Evolutionary conservation across 129 eudicot genomes (phyloP).

Genomic region (Kitagawia praeruptora): DNA sequence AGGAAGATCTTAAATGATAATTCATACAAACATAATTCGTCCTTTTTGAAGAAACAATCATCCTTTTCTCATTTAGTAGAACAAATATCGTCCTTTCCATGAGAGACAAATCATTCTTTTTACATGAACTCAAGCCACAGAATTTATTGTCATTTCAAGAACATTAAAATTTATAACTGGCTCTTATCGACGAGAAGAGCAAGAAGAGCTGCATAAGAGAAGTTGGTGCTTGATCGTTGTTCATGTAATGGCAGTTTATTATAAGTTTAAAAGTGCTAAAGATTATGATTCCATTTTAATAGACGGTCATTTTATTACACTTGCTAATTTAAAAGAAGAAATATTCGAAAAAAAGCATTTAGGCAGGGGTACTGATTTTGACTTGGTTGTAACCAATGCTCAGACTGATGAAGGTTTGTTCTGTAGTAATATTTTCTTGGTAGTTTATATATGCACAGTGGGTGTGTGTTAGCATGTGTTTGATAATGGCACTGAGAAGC

Average conservation of each 20-base stretch:
- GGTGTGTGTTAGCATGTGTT: slow-evolving; percentile 8
- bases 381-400: slow-evolving; percentile 84
- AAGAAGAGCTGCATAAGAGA: neutral
- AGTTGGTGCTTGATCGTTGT: neutral
- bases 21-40: neutral
- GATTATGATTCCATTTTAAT: slow-evolving; percentile 82
- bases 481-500: slow-evolving; percentile 9
- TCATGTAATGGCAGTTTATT: slow-evolving; percentile 77
- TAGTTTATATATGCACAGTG: neutral
- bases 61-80: neutral
- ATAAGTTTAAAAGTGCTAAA: slow-evolving; percentile 95
- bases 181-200: neutral
- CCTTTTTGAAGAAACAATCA: neutral
- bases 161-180: neutral
- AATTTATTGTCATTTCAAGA: slow-evolving; percentile 33
- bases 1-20: neutral
- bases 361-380: slow-evolving; percentile 95
- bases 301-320: slow-evolving; percentile 87
- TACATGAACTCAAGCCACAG: slow-evolving; percentile 29
- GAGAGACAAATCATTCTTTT: neutral
- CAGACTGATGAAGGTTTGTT: slow-evolving; percentile 95
- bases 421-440: too few species aligned
- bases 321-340: slow-evolving; percentile 72
- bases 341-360: slow-evolving; percentile 80
- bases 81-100: neutral